Percentiles rank a stretch among this genome's conserved stretches.
Conservation (phyloP, 345 rosid genomes). For the Arabidopsis suecica region DNA sequence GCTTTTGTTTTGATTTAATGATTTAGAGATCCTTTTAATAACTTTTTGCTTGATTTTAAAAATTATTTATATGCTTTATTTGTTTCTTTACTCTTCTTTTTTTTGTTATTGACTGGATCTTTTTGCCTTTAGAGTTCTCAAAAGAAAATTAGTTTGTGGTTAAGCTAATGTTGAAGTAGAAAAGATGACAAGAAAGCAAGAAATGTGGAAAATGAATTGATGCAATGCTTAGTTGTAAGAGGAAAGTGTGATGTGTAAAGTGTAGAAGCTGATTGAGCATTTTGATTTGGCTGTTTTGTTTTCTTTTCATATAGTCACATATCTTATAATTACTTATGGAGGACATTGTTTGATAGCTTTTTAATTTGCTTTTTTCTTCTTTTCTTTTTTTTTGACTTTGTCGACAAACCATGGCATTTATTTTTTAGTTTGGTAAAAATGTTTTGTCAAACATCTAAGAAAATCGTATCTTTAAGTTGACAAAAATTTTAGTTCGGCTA, state of each 20-base stretch:
- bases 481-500: too few relatives aligned
- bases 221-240: conserved; percentile 44
- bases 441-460: too few relatives aligned
- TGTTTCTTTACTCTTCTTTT: background rate
- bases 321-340: conserved; percentile 1
- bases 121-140: too few relatives aligned
- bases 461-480: too few relatives aligned
- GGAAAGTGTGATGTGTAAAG: conserved; percentile 35
- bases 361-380: too few relatives aligned
- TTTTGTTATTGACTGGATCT: too few relatives aligned
- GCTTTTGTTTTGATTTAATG: conserved; percentile 28
- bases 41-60: background rate
- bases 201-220: conserved; percentile 13
- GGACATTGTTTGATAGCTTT: background rate
- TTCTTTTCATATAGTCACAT: background rate
- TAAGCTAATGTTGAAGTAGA: background rate
- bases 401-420: background rate
- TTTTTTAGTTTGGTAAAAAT: background rate
- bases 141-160: too few relatives aligned
- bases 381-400: background rate
- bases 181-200: conserved; percentile 27
- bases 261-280: conserved; percentile 14
- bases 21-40: conserved; percentile 16
- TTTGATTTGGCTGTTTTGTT: conserved; percentile 2
- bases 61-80: background rate